Base-by-base conservation (phyloP, 257 asterid genomes). In the Parsonsia alboflavescens region DNA sequence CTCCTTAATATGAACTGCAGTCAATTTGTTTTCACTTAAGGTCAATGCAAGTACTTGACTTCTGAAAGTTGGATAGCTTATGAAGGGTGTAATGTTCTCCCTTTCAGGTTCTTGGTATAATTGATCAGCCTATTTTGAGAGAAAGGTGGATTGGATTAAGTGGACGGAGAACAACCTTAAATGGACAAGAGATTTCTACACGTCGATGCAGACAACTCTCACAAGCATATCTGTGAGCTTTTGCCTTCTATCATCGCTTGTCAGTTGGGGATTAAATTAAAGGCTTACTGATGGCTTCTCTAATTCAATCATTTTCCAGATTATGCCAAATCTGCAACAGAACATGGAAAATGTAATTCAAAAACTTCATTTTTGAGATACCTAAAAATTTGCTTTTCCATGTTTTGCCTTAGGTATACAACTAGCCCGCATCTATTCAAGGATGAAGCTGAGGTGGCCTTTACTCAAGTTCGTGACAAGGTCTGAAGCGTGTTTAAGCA, bases 381-480 rank as follows among this genome's bases (percentile, higher is more conserved):
- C 74, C 75, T 75, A 61, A 16, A n/a, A 52, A 9, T 66, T 66
- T 52, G 62, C 24, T 73, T 56, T 68, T 59, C 8, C 36, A 48
- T 39, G 17, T 63, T 48, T 57, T 77, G 61, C 63, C 52, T 50
- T 64, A 95, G 98, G 84, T 95, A 95, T 87, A 92, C 99, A n/a
- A 95, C 99, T 75, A 92, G 99, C 85, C 99, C 99, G 26, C 99
- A 95, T 88, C 86, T 95, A 79, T 95, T 95, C 79, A 81, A 81
- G 46, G 96, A 89, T 56, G 96, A 88, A 26, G 97, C 97, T 33
- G 98, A 86, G 83, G 85, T 84, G 76, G 99, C 99, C 44, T 95
- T 90, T 24, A 78, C 93, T 82, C 90, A 96, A 73, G 96, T 92
- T 78, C 91, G 96, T 78, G 80, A 77, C 75, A 88, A 95, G 99